phyloP scores from a whole-genome alignment of 2,329 filamentous ascomycete genomes.

The Gaeumannomyces tritici region DNA sequence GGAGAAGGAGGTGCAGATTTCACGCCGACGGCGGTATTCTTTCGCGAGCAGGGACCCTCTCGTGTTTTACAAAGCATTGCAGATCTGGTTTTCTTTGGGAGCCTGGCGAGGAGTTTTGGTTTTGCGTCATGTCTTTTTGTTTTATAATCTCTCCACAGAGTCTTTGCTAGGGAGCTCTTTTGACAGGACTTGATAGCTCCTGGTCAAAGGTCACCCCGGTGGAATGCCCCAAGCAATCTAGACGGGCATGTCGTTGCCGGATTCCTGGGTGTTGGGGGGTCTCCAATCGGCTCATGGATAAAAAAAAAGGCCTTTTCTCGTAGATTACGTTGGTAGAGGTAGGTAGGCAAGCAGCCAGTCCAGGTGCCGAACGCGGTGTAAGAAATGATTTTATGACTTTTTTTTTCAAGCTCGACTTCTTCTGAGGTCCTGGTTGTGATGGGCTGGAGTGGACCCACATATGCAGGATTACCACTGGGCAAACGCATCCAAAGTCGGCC shows the following conservation, averaged over 20 bases:
- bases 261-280: not conserved
- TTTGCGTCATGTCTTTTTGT: not conserved
- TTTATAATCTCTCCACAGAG: not conserved
- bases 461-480: not conserved
- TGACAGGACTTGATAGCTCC: not conserved
- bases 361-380: not conserved
- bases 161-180: not conserved
- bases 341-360: not conserved
- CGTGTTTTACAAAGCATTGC: not conserved
- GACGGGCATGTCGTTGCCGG: not conserved
- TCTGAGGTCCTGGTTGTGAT: not conserved
- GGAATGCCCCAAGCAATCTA: not conserved
- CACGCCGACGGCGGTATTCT: not conserved
- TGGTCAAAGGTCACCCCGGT: not conserved
- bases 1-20: not conserved
- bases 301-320: too few relatives aligned
- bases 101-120: not conserved
- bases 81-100: not conserved
- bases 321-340: too few relatives aligned
- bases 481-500: not conserved
- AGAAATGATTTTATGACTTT: not conserved
- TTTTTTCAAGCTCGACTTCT: too few relatives aligned
- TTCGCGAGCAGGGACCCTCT: not conserved
- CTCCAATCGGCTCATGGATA: not conserved
- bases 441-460: not conserved